Evolutionary conservation across 306 rosid genomes (phyloP), one percentile per base, ranked within the genome.

Genomic region (Rosa persica): DNA sequence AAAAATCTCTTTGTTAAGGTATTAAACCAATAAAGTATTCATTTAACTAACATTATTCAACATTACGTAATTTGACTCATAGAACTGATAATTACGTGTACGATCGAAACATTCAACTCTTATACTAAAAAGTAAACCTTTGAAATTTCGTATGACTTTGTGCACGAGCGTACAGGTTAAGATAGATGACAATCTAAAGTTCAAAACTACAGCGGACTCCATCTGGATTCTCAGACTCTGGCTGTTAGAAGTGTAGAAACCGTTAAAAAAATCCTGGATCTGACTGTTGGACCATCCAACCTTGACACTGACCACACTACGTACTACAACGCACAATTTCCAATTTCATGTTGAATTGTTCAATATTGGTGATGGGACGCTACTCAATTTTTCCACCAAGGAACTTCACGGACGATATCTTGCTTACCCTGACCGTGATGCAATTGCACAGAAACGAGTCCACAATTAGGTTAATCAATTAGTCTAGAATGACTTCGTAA

Each of bases 241-340:
- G 12, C 12, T 64, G 44, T 64, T 64, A 34, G 22, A 64, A 64
- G 69, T 64, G 5, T 64, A 6, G 39, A 64, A 36, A 34, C 42
- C 69, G 69, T 34, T 34, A 27, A 10, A 27, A 10, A 62, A 4
- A 34, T 62, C 68, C 10, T 30, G 69, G 6, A 34, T 64, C 69
- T 34, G 69, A 34, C 23, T 64, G 69, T 64, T 64, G 44, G 43
- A 64, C 43, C 43, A 4, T 64, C 34, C 42, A 64, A 34, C 9
- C 44, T 64, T 62, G 68, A 64, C 69, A 34, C 69, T 6, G 69
- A 64, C 43, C 69, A 64, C 68, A 64, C 43, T 64, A 2, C 17
- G 36, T 25, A 25, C 66, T 60, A 55, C 17, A 8, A 1, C 30
- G 36, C 36, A 30, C 62, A 61, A 61, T 25, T 61, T 13, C 43